Base-by-base conservation (phyloP, 495 filamentous ascomycete species). In the Pseudomonodictys pantanalensis region DNA sequence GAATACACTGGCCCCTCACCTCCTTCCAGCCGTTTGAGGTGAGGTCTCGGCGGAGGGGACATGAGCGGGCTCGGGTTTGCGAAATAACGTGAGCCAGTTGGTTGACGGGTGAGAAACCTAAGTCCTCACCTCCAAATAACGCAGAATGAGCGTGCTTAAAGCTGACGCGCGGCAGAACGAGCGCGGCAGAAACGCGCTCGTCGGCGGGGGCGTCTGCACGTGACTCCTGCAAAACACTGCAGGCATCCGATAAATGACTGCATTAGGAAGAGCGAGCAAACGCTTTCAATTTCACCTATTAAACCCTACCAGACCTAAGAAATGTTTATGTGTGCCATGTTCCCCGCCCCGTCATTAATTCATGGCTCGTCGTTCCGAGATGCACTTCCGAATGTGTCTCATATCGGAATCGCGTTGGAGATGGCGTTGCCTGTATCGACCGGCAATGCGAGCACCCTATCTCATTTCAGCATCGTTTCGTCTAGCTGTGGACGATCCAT, bases 371-470 rank as follows among this genome's bases (percentile, higher is more conserved):
- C n/a, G n/a, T n/a, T n/a, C n/a, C n/a, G n/a, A n/a, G n/a, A n/a
- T n/a, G n/a, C n/a, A n/a, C n/a, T n/a, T n/a, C n/a, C n/a, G n/a
- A n/a, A n/a, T n/a, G n/a, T n/a, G n/a, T n/a, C n/a, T 80, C 69
- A 81, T 32, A 82, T 71, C 0, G 82, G 81, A 68, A 84, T 81
- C 9, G 76, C 74, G 67, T 83, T 74, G 55, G 71, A 78, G 47
- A 84, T 74, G 54, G 76, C 56, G 26, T 77, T 78, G 60, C 80
- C 83, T 9, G 80, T 55, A 56, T 83, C 81, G 0, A 80, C 81
- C 2, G 81, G 82, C 58, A 75, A 77, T 18, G 69, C 81, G 30
- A 83, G 69, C 58, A 83, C 72, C 65, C 82, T 85, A 20, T 18
- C 9, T 9, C 42, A 30, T 15, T 11, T 29, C 10, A 50, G 17